A percentile compares a stretch with the other conserved stretches of the same genome.
Conservation (phyloP, 805 yeast species). For the Starmera caribaea region DNA sequence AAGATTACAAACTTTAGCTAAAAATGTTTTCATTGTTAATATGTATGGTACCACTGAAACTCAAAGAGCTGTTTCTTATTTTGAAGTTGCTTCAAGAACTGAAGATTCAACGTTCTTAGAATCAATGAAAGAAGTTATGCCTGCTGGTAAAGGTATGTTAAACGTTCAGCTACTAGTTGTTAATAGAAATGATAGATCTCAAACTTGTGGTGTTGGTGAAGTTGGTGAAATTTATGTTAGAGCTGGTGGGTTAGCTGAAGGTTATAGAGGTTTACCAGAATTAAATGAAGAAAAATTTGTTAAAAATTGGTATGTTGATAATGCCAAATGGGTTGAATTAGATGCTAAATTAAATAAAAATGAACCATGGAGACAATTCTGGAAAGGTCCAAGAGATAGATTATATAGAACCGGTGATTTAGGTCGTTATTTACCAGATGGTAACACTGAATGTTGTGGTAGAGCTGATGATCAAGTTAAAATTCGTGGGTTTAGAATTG, state of each 20-base stretch:
- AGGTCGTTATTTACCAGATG: slow-evolving; percentile 94
- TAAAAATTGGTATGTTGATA: slow-evolving; percentile 80
- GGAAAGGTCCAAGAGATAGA: slow-evolving; percentile 95
- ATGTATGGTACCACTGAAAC: slow-evolving; percentile 99
- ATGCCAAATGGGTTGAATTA: slow-evolving; percentile 48
- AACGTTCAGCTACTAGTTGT: slow-evolving; percentile 93
- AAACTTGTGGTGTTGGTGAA: slow-evolving; percentile 97
- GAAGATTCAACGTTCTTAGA: slow-evolving; percentile 66
- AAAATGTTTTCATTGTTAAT: slow-evolving; percentile 82
- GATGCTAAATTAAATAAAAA: slow-evolving; percentile 38
- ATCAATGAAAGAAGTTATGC: slow-evolving; percentile 88
- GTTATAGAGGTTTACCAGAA: slow-evolving; percentile 88
- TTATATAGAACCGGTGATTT: slow-evolving; percentile 95
- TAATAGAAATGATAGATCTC: slow-evolving; percentile 78
- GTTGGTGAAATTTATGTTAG: slow-evolving; percentile 98
- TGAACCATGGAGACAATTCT: slow-evolving; percentile 61
- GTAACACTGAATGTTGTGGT: slow-evolving; percentile 96
- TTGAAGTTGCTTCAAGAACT: slow-evolving; percentile 69
- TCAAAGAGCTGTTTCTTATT: slow-evolving; percentile 94
- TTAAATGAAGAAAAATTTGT: slow-evolving; percentile 81
- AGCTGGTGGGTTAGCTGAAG: slow-evolving; percentile 97
- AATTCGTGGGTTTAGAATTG: slow-evolving; percentile 97
- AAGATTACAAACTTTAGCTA: slow-evolving; percentile 84
- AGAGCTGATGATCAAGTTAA: slow-evolving; percentile 99
- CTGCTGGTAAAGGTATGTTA: slow-evolving; percentile 97